A percentile compares a stretch with the other conserved stretches of the same genome.
These are phyloP conservation scores for Thielaviopsis euricoi DNA, from an alignment of 2,329 filamentous ascomycete genomes.

Conservation along the genomic window DNA sequence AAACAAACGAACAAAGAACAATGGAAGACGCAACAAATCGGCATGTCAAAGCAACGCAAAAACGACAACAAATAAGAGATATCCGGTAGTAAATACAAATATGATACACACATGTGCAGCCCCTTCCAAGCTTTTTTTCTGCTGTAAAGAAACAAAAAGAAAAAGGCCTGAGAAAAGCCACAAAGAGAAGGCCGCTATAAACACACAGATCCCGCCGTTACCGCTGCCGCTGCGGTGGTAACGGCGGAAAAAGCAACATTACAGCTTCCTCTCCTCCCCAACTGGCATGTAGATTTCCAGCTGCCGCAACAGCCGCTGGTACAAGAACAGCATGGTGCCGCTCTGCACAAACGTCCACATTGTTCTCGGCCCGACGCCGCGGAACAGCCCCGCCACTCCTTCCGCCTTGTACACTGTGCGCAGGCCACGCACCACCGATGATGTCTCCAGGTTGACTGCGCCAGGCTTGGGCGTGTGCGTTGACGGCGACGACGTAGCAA, in stretches of 20 bases:
- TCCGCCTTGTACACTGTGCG: constrained; percentile 81
- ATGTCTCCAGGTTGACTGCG: constrained; percentile 68
- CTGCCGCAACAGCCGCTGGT: constrained; percentile 70
- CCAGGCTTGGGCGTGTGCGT: constrained; percentile 68
- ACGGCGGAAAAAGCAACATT: not conserved
- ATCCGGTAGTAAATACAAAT: constrained; percentile 8
- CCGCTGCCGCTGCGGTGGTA: not conserved
- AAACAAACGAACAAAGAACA: not conserved
- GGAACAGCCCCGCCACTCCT: constrained; percentile 78
- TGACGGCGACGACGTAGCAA: constrained; percentile 80
- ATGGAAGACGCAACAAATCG: not conserved
- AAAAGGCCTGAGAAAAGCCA: constrained; percentile 13
- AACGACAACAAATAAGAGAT: not conserved
- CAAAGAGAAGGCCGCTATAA: constrained; percentile 1
- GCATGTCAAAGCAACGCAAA: not conserved
- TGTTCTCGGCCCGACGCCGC: constrained; percentile 78
- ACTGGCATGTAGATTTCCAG: constrained; percentile 38
- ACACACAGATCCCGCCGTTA: too few species aligned
- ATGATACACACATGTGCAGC: constrained; percentile 12
- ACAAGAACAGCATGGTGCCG: constrained; percentile 89
- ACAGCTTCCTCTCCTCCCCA: constrained; percentile 16
- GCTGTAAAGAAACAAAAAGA: not conserved
- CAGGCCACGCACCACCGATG: constrained; percentile 71
- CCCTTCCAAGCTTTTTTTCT: not conserved
- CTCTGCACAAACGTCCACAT: constrained; percentile 98